Evolutionary conservation across 371 early-diverging fungal species (phyloP).

Genomic region (Mucor racemosus): DNA sequence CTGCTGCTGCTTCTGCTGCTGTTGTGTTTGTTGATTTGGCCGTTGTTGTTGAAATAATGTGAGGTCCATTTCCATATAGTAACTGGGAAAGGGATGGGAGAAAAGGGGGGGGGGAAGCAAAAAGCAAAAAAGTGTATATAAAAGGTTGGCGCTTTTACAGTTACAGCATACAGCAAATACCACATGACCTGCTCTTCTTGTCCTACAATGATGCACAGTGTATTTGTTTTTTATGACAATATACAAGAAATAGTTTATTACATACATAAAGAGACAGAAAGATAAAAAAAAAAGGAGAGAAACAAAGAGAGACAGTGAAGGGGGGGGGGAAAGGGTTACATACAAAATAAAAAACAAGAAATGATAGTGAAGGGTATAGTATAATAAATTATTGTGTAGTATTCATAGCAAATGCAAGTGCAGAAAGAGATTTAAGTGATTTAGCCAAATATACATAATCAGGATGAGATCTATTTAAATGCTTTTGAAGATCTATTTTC

Average conservation of each 20-base stretch:
- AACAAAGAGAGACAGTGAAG: neutral
- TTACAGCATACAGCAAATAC: neutral
- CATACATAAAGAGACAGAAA: neutral
- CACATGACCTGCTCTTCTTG: neutral
- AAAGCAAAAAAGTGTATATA: neutral
- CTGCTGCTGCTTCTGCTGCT: neutral
- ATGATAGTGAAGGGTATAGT: conserved; percentile 2
- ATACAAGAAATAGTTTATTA: conserved; percentile 5
- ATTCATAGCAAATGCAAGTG: conserved; percentile 54
- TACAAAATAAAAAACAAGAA: neutral
- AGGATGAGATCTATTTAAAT: conserved; percentile 38
- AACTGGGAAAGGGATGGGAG: neutral
- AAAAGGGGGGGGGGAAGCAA: neutral
- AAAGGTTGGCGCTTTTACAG: conserved; percentile 7
- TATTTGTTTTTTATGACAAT: neutral
- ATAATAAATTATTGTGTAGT: conserved; percentile 25
- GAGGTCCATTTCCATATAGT: neutral
- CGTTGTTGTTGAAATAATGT: conserved; percentile 4
- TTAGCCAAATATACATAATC: conserved; percentile 41
- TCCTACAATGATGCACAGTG: neutral
- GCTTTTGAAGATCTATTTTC: conserved; percentile 49
- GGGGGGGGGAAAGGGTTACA: neutral
- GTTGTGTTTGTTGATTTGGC: neutral
- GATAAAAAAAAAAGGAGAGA: neutral
- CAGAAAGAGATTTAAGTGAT: conserved; percentile 43